These are phyloP conservation scores for Ensete ventricosum DNA, from an alignment of 176 grass and related monocot genomes.

Conservation along the genomic window DNA sequence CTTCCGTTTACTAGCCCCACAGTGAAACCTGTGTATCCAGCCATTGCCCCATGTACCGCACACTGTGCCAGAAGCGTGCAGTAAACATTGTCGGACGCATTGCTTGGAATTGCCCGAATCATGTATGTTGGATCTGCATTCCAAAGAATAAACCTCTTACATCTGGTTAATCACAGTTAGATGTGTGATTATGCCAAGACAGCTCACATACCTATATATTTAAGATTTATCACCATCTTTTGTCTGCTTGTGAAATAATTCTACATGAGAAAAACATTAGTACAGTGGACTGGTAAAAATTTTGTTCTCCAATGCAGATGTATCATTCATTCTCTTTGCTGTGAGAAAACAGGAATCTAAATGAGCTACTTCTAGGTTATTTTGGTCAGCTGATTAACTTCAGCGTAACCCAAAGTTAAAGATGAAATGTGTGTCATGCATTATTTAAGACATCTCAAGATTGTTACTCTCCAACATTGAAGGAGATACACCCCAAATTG, in stretches of 20 bases:
- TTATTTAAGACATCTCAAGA: too few relatives aligned
- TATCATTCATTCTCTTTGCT: too few relatives aligned
- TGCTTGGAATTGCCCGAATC: slow-evolving; percentile 95
- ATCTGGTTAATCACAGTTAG: neutral
- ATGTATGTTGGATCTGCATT: slow-evolving; percentile 94
- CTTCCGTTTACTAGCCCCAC: slow-evolving; percentile 80
- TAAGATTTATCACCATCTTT: slow-evolving; percentile 91
- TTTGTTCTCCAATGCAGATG: neutral
- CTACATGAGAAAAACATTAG: slow-evolving; percentile 23
- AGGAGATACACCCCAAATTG: too few relatives aligned
- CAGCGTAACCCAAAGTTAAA: too few relatives aligned
- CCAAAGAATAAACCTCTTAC: neutral
- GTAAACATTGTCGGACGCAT: slow-evolving; percentile 90
- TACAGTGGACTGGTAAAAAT: neutral
- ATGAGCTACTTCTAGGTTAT: too few relatives aligned
- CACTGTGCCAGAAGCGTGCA: slow-evolving; percentile 90
- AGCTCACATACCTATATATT: slow-evolving; percentile 74
- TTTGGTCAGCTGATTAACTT: too few relatives aligned
- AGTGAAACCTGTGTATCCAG: slow-evolving; percentile 92
- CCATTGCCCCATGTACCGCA: slow-evolving; percentile 96
- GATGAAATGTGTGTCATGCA: too few relatives aligned
- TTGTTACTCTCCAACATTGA: too few relatives aligned
- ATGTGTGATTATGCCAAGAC: neutral
- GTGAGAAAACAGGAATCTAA: neutral
- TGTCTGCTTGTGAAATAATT: slow-evolving; percentile 32